Base-by-base conservation (phyloP, 1,284 basidiomycete genomes). In the Austroboletus niveus region DNA sequence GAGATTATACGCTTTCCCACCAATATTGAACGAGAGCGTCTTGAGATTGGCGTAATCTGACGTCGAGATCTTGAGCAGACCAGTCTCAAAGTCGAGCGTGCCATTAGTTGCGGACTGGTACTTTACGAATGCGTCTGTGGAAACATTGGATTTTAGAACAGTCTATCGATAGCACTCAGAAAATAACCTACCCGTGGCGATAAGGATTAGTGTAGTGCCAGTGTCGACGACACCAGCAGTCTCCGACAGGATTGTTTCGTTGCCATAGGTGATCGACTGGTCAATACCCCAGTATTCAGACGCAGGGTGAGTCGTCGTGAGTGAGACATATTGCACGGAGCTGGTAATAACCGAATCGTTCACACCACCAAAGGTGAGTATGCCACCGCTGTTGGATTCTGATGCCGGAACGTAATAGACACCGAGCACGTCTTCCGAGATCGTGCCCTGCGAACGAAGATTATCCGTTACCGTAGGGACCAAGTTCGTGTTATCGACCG, bases 331-430 rank as follows among this genome's bases (percentile, higher is more conserved):
- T 58, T 45, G 27, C 27, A 27, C 27, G 27, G 27, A 27, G 27
- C 27, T 27, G 7, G 27, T 27, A 54, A 20, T 41, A 24, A 22
- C 22, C 27, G 27, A 27, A 27, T 27, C 24, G 39, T 83, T 80
- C 36, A 70, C 69, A 6, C 71, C 71, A 31, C 82, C 82, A 47
- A 80, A 81, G n/a, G 36, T 73, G 29, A 84, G 69, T 57, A 74
- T 72, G 43, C 81, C 81, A 42, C 69, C 70, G n/a, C 6, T 27
- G 22, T 32, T 34, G 17, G 65, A 63, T 39, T 64, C 56, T 6
- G 62, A 65, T n/a, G 60, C 55, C 7, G 81, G 81, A 44, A 69
- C 60, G 57, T 75, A 84, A 47, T 70, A 82, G 57, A 85, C 73
- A 15, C 77, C 77, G 49, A 85, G 66, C 6, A 70, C 64, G 47